phyloP scores from a whole-genome alignment of 2,329 filamentous ascomycete genomes.

The Fusarium clavum region DNA sequence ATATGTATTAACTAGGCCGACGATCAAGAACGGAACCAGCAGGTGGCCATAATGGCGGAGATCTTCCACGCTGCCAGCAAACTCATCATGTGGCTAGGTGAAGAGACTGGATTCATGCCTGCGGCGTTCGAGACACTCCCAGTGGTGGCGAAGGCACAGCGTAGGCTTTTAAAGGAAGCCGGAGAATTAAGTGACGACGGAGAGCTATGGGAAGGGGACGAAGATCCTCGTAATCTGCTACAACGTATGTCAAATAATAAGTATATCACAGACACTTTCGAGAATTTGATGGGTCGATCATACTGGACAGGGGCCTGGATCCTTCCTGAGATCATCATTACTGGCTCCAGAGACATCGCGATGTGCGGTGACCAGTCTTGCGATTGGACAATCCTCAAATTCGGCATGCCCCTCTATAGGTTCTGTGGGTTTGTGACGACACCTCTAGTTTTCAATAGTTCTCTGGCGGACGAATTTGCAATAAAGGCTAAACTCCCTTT shows the following conservation, averaged over 20 bases:
- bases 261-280: background rate
- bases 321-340: background rate
- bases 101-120: background rate
- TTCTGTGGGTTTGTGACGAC: background rate
- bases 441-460: background rate
- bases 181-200: fast-evolving
- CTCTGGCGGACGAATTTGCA: background rate
- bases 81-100: background rate
- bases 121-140: background rate
- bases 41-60: background rate
- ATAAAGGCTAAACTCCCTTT: background rate
- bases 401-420: background rate
- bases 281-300: no score
- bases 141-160: background rate
- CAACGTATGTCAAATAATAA: background rate
- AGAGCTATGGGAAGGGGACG: fast-evolving
- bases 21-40: background rate
- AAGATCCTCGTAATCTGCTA: background rate
- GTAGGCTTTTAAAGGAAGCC: background rate
- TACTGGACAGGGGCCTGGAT: background rate
- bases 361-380: background rate
- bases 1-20: background rate
- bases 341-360: background rate
- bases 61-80: background rate
- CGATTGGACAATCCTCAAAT: background rate